Evolutionary conservation across 2,329 filamentous ascomycete species (phyloP).

Genomic region (Torrubiella hemipterigena): DNA sequence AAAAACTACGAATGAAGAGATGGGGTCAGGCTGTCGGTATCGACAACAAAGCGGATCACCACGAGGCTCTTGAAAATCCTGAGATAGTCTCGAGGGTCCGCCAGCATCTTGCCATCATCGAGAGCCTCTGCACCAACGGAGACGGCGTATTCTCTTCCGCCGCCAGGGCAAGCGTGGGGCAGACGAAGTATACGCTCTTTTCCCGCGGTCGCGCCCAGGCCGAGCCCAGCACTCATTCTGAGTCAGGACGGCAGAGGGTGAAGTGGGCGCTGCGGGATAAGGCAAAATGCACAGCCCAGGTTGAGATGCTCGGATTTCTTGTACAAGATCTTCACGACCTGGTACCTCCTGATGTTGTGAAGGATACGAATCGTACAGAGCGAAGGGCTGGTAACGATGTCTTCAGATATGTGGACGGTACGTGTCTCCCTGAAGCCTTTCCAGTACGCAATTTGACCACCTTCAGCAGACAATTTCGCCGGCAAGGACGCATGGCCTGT

Average conservation of each 20-base stretch:
- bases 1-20: neutral
- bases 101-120: neutral
- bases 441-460: neutral
- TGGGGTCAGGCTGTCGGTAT: neutral
- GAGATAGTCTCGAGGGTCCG: neutral
- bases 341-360: neutral
- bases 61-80: neutral
- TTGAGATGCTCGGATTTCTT: neutral
- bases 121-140: neutral
- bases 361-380: neutral
- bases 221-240: neutral
- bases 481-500: neutral
- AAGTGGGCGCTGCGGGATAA: conserved; percentile 2
- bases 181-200: neutral
- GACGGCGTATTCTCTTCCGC: neutral
- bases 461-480: neutral
- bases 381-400: neutral
- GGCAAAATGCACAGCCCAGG: neutral
- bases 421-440: neutral
- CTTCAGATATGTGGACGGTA: neutral
- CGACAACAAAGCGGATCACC: conserved; percentile 1
- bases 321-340: neutral
- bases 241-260: conserved; percentile 1
- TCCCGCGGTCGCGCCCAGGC: neutral
- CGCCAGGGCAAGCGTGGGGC: neutral